Evolutionary conservation across 1,139 yeast genomes (phyloP).

Genomic region (Geotrichum fermentans): DNA sequence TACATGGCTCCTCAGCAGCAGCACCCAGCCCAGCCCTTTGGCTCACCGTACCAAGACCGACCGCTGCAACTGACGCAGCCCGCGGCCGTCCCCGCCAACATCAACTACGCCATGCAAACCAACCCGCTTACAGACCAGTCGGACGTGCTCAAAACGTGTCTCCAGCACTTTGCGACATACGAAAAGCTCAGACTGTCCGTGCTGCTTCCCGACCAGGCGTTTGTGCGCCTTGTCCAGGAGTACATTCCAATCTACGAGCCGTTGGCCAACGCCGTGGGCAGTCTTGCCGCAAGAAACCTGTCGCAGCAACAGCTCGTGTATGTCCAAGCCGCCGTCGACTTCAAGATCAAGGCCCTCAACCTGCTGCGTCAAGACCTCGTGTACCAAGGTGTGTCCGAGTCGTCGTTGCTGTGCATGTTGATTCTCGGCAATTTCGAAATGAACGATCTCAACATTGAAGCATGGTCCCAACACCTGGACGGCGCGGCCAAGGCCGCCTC

Average conservation of each 20-base stretch:
- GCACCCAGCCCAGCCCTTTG: background rate
- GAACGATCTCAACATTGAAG: slow-evolving; percentile 2
- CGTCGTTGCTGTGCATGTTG: slow-evolving; percentile 3
- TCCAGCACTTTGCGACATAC: slow-evolving; percentile 7
- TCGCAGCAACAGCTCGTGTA: background rate
- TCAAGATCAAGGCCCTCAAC: slow-evolving; percentile 6
- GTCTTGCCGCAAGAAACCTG: slow-evolving; percentile 12
- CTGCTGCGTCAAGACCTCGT: slow-evolving; percentile 2
- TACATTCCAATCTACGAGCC: slow-evolving; percentile 13
- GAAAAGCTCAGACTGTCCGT: slow-evolving; percentile 5
- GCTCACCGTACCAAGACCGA: background rate
- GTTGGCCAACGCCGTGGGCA: slow-evolving; percentile 13
- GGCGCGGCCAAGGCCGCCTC: slow-evolving; percentile 1
- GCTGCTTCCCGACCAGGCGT: slow-evolving; percentile 4
- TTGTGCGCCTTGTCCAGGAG: slow-evolving; percentile 1
- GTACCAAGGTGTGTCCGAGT: slow-evolving; percentile 6
- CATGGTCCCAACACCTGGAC: slow-evolving; percentile 4
- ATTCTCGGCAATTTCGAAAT: slow-evolving; percentile 5
- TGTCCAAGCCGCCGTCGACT: slow-evolving; percentile 2
- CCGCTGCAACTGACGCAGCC: background rate
- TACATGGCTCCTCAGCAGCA: background rate
- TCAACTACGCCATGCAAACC: background rate
- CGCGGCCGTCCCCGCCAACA: background rate
- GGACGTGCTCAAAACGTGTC: slow-evolving; percentile 7
- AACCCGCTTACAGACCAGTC: background rate